A percentile compares a stretch with the other conserved stretches of the same genome.
Evolutionary conservation across 1,284 basidiomycete genomes (phyloP).

Genomic region (Apiotrichum sp.): DNA sequence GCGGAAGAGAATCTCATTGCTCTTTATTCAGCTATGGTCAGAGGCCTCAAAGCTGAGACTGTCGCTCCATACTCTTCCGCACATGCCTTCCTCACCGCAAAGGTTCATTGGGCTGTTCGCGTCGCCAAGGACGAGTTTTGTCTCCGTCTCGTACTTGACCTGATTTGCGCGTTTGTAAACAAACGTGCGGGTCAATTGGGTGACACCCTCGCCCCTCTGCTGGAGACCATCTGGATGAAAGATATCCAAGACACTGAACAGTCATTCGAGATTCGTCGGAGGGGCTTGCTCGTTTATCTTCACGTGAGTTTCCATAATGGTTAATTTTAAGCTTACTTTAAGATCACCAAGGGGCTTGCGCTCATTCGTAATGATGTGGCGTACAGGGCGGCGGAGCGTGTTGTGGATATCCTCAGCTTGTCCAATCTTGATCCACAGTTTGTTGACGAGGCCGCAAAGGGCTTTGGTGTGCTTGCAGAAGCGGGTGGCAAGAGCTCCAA

Average conservation of each 20-base stretch:
- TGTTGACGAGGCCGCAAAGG: conserved; percentile 56
- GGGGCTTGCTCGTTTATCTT: conserved; percentile 25
- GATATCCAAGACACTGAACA: conserved; percentile 31
- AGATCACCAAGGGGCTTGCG: conserved; percentile 74
- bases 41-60: conserved; percentile 55
- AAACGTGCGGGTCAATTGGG: conserved; percentile 58
- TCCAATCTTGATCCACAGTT: conserved; percentile 38
- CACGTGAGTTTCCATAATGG: conserved; percentile 16
- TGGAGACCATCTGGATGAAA: conserved; percentile 49
- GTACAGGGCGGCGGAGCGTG: conserved; percentile 55
- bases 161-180: conserved; percentile 67
- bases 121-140: conserved; percentile 56
- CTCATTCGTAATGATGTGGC: conserved; percentile 63
- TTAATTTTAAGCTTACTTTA: not conserved
- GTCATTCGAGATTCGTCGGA: conserved; percentile 17
- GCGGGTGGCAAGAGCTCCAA: conserved; percentile 55
- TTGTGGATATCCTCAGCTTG: conserved; percentile 66
- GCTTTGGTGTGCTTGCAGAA: conserved; percentile 60
- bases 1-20: conserved; percentile 58
- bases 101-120: conserved; percentile 58
- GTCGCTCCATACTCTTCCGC: conserved; percentile 8
- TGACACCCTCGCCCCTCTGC: conserved; percentile 48
- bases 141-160: conserved; percentile 56
- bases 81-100: conserved; percentile 52
- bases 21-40: conserved; percentile 61